Percentiles rank a stretch among this genome's conserved stretches.
Evolutionary conservation across 2,329 filamentous ascomycete species (phyloP).

Genomic region (Aspergillus clavatus): DNA sequence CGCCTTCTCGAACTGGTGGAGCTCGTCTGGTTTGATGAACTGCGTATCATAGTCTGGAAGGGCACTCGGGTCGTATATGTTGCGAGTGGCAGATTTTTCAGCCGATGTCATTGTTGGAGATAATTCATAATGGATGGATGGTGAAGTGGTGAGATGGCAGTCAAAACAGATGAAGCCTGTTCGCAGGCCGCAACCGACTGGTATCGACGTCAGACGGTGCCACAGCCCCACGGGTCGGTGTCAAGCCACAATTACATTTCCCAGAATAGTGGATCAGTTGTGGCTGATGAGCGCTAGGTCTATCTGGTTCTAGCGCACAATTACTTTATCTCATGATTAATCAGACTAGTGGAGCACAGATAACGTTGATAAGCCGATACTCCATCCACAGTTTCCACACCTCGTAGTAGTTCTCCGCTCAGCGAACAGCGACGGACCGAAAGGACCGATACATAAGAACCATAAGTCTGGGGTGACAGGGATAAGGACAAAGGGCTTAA

Average conservation of each 20-base stretch:
- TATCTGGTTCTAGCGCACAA: neutral
- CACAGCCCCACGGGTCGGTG: conserved; percentile 4
- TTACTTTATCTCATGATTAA: neutral
- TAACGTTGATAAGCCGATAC: too few species aligned
- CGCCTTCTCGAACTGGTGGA: conserved; percentile 74
- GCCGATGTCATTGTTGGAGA: conserved; percentile 24
- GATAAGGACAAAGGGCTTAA: neutral
- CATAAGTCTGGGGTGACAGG: conserved; percentile 4
- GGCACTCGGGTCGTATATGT: conserved; percentile 62
- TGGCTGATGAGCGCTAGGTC: neutral
- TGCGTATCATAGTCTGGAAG: conserved; percentile 77
- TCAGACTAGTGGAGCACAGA: neutral
- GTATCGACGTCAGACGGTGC: conserved; percentile 8
- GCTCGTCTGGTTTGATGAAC: conserved; percentile 68
- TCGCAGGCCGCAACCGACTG: conserved; percentile 1
- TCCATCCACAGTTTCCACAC: too few species aligned
- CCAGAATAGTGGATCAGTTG: neutral
- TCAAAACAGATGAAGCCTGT: neutral
- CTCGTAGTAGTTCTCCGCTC: conserved; percentile 1
- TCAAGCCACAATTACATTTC: conserved; percentile 1
- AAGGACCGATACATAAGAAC: conserved; percentile 9
- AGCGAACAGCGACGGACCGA: too few species aligned
- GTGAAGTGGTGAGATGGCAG: conserved; percentile 1
- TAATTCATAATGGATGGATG: conserved; percentile 20
- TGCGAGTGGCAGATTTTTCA: conserved; percentile 26